Evolutionary conservation across 805 yeast species (phyloP).

Genomic region (Candida corydali): DNA sequence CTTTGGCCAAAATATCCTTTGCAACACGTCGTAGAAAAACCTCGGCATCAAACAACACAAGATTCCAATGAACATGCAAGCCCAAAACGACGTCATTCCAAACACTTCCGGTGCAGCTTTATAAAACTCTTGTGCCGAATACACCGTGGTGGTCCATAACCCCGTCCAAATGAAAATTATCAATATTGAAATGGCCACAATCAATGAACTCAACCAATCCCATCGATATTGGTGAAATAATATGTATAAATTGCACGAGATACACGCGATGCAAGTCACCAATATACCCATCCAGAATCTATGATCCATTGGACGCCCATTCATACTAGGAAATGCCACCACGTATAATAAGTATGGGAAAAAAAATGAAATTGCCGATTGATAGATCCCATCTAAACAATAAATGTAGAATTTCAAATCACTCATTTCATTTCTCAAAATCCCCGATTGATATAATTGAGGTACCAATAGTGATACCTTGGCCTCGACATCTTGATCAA

Average conservation of each 20-base stretch:
- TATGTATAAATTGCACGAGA: constrained; percentile 64
- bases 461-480: constrained; percentile 69
- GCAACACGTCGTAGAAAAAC: constrained; percentile 53
- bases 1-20: constrained; percentile 51
- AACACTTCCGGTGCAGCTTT: constrained; percentile 62
- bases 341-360: constrained; percentile 58
- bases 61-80: constrained; percentile 60
- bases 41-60: constrained; percentile 65
- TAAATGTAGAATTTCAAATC: constrained; percentile 65
- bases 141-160: constrained; percentile 59
- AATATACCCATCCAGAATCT: constrained; percentile 68
- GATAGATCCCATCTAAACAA: constrained; percentile 75
- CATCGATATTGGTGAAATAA: constrained; percentile 68
- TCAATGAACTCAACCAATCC: constrained; percentile 69
- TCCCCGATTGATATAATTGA: constrained; percentile 70
- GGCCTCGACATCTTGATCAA: constrained; percentile 78
- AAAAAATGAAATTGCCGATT: constrained; percentile 67
- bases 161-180: constrained; percentile 76
- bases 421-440: constrained; percentile 67
- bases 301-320: constrained; percentile 63
- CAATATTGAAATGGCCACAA: constrained; percentile 54
- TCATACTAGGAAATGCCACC: constrained; percentile 27
- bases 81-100: constrained; percentile 65
- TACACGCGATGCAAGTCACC: constrained; percentile 63
- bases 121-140: constrained; percentile 51